Evolutionary conservation across 192 early-diverging fungal species (phyloP), one percentile per base, ranked within the genome.

Genomic region (Obelidium mucronatum): DNA sequence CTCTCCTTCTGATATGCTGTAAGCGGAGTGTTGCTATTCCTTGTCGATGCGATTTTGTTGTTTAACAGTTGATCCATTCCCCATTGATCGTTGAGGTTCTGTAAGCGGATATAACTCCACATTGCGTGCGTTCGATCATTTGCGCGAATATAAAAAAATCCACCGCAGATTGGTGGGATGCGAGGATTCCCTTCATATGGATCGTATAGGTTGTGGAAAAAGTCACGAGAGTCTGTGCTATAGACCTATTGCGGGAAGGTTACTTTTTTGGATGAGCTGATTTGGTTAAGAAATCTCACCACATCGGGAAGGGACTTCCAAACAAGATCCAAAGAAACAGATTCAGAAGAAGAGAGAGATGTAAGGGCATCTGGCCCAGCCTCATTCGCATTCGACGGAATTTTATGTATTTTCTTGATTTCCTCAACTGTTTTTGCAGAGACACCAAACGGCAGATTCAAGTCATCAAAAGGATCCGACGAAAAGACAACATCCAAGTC

Each of bases 131-230:
- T 74, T 36, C 60, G 60, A 2, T 11, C 13, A 42, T 66, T 74
- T 26, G 60, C 8, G 28, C 73, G 56, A n/a, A 39, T 39, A 40
- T 66, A 74, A 48, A 74, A 74, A 2, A 74, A 74, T 19, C 73
- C 73, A 26, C 73, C 73, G 60, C 73, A 74, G 24, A 74, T 74
- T 28, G 65, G 34, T 8, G 73, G 73, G 11, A 63, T 64, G 11
- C 73, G 39, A 3, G 59, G 36, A 22, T 56, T 17, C 13, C 73
- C 54, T 44, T 74, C 73, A 40, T 42, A 74, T n/a, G 73, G 73
- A 39, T 74, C 73, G n/a, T 34, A 33, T 3, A 74, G 59, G 60
- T 40, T 5, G 73, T 66, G 61, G 31, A 35, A 74, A 28, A 48
- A 64, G 19, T 4, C 40, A 19, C 73, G 54, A 24, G 73, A 33